Evolutionary conservation across 2,329 filamentous ascomycete species (phyloP), one percentile per base, ranked within the genome.

Genomic region (Calonectria hongkongensis): DNA sequence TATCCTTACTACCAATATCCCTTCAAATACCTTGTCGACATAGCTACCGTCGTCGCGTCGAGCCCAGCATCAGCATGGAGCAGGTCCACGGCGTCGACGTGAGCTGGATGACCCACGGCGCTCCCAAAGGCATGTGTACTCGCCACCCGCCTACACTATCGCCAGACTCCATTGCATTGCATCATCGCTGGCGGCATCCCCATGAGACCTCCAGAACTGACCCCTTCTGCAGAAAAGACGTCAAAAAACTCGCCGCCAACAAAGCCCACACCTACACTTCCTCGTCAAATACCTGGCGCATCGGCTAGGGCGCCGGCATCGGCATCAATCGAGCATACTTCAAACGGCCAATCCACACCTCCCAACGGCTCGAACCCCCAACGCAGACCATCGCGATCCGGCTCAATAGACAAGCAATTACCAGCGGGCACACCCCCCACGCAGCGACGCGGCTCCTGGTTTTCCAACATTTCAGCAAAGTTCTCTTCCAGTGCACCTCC

Each of bases 391-490:
- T 81, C 83, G 39, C 79, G 84, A 60, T 84, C 84, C 13, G 76
- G 79, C 30, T 85, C 84, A n/a, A 76, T 82, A 73, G 84, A 85
- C 12, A 84, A 82, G 70, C 78, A 79, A 47, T 71, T 74, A 27
- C 73, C 78, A 66, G 75, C 77, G 68, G 78, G 81, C 70, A 80
- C 84, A 16, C 54, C 54, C 45, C 84, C 86, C 2, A 83, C 86
- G 9, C 85, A 87, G 56, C 88, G 91, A 66, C 90, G 95, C 75
- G 93, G 92, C 74, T 98, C 96, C 16, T 99, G 97, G 97, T 96
- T 98, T 80, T 95, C 94, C 70, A 98, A 92, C 81, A 92, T 98
- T 77, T 97, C 95, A 75, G 96, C 95, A 76, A 98, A 98, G 82
- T 98, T 98, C 86, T 95, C 87, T 21, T 83, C 88, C 75, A 82